phyloP scores from a whole-genome alignment of 495 filamentous ascomycete species.

The Xylaria scruposa region DNA sequence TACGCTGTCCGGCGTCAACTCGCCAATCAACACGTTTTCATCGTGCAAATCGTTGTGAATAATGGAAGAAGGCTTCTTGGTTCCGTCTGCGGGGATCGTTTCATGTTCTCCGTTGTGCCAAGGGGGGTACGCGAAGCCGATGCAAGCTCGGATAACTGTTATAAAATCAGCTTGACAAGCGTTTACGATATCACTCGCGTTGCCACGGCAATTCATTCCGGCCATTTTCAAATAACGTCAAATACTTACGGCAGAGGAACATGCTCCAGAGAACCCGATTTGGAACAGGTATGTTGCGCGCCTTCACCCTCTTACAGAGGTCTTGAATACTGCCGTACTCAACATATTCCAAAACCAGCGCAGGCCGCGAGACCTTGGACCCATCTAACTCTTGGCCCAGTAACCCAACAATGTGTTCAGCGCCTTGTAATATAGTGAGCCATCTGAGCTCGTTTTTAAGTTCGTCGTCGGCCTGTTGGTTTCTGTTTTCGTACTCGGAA shows the following conservation, averaged over 20 bases:
- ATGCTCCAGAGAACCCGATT: slow-evolving; percentile 18
- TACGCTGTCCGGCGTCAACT: not conserved
- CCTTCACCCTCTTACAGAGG: slow-evolving; percentile 11
- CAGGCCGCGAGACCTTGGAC: not conserved
- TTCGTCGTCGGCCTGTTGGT: slow-evolving; percentile 14
- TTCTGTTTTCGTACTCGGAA: slow-evolving; percentile 13
- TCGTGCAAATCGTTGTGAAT: slow-evolving; percentile 20
- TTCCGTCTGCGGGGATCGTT: not conserved
- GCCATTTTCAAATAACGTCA: not conserved
- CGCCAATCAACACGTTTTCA: slow-evolving; percentile 18
- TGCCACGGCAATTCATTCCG: not conserved
- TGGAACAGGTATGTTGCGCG: not conserved
- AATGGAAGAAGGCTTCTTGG: slow-evolving; percentile 1
- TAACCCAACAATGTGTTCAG: not conserved
- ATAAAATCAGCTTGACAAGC: not conserved
- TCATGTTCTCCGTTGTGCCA: not conserved
- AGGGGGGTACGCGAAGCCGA: slow-evolving; percentile 15
- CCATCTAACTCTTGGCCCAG: slow-evolving; percentile 1
- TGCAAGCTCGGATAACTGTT: slow-evolving; percentile 10
- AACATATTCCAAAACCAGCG: slow-evolving; percentile 15
- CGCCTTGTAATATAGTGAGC: not conserved
- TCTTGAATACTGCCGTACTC: slow-evolving; percentile 17
- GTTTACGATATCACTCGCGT: not conserved
- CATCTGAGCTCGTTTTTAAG: slow-evolving; percentile 8
- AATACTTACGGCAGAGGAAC: slow-evolving; percentile 11